Evolutionary conservation across 139 green algal genomes (phyloP).

Genomic region (Chlamydomonas applanata): DNA sequence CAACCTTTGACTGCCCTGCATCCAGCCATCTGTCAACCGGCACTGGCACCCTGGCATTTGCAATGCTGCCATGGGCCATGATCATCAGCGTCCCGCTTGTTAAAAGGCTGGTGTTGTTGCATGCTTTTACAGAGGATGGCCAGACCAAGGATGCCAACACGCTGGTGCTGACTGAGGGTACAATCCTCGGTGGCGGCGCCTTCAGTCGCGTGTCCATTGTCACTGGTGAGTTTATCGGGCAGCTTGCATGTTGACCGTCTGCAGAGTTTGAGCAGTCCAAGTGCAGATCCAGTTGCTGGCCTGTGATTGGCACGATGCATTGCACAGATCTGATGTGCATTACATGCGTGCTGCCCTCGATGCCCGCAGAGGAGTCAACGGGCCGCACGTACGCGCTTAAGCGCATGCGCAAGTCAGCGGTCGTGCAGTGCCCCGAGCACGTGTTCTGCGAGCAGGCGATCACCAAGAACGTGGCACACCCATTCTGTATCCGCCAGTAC

Average conservation of each 20-base stretch:
- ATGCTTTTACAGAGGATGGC: background rate
- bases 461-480: conserved; percentile 87
- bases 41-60: too few species aligned
- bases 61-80: background rate
- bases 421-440: conserved; percentile 90
- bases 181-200: conserved; percentile 79
- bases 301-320: too few species aligned
- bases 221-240: conserved; percentile 10
- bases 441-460: conserved; percentile 94
- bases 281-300: too few species aligned
- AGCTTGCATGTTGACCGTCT: too few species aligned
- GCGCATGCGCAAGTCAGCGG: conserved; percentile 85
- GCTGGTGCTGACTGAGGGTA: conserved; percentile 69
- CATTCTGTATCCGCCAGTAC: conserved; percentile 94
- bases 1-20: too few species aligned
- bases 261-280: too few species aligned
- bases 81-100: background rate
- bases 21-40: too few species aligned
- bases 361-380: conserved; percentile 47
- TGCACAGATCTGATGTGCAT: too few species aligned
- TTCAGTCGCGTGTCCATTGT: conserved; percentile 85
- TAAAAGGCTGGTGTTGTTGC: background rate
- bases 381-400: conserved; percentile 85
- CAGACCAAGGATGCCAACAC: conserved; percentile 1
- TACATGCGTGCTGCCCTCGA: too few species aligned